A percentile compares a stretch with the other conserved stretches of the same genome.
Evolutionary conservation across 2,329 filamentous ascomycete species (phyloP).

Genomic region (Cercospora sojina): DNA sequence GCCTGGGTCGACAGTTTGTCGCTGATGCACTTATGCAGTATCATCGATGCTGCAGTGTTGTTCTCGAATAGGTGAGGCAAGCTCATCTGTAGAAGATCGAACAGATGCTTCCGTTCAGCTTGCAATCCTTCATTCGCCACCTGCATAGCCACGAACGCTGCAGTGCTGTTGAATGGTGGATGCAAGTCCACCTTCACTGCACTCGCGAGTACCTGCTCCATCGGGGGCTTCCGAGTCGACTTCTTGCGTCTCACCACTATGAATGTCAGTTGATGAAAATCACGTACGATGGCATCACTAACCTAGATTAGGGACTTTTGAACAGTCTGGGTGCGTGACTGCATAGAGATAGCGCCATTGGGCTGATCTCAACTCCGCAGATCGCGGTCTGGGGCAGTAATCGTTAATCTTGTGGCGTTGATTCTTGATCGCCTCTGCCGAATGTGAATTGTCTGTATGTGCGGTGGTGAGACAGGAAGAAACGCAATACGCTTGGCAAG

Average conservation of each 20-base stretch:
- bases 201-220: neutral
- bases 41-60: neutral
- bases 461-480: neutral
- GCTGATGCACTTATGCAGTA: neutral
- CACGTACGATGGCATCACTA: neutral
- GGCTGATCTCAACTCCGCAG: neutral
- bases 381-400: neutral
- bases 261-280: neutral
- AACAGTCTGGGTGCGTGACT: neutral
- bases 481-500: neutral
- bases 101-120: neutral
- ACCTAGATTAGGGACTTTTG: neutral
- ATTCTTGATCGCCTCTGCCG: neutral
- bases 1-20: neutral
- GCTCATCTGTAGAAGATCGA: neutral
- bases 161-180: neutral
- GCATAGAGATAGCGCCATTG: neutral
- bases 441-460: neutral
- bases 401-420: neutral
- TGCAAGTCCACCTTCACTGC: neutral
- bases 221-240: too few relatives aligned
- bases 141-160: neutral
- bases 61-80: neutral
- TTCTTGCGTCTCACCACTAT: too few relatives aligned
- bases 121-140: neutral